Percentiles rank a stretch among this genome's conserved stretches.
Conservation (phyloP, 2,329 filamentous ascomycete genomes). For the Trichoderma hamatum region DNA sequence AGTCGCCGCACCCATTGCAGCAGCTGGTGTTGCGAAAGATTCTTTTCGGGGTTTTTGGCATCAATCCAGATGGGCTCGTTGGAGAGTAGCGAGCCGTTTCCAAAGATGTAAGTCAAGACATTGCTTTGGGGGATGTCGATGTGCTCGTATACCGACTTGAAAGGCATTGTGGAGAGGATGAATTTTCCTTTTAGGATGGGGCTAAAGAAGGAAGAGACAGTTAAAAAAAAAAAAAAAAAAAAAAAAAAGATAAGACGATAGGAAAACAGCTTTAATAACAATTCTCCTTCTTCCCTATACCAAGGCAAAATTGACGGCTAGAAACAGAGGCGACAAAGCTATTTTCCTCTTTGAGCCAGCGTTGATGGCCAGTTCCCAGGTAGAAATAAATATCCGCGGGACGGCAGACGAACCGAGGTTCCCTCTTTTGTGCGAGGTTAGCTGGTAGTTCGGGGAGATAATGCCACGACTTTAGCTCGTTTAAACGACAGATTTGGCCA, state of each 20-base stretch:
- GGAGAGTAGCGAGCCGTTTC: slow-evolving; percentile 37
- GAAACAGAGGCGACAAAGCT: neutral
- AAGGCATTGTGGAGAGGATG: slow-evolving; percentile 42
- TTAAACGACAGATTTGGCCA: neutral
- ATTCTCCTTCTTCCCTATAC: neutral
- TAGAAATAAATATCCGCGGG: neutral
- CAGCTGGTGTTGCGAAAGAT: slow-evolving; percentile 51
- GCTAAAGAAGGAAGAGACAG: neutral
- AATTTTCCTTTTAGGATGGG: neutral
- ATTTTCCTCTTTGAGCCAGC: neutral
- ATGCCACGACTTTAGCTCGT: neutral
- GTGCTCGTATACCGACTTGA: slow-evolving; percentile 47
- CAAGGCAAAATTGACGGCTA: neutral
- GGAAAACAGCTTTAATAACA: neutral
- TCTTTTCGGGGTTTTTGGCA: slow-evolving; percentile 47
- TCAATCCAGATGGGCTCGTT: slow-evolving; percentile 58
- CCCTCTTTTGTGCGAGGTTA: neutral
- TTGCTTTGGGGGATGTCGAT: slow-evolving; percentile 52
- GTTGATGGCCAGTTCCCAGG: neutral
- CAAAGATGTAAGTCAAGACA: slow-evolving; percentile 45
- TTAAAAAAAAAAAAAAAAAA: neutral
- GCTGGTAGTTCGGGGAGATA: neutral
- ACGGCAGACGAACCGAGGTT: neutral
- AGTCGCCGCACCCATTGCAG: slow-evolving; percentile 56
- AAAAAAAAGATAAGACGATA: neutral